These are phyloP conservation scores for Lodderomyces parapsilosis DNA, from an alignment of 1,139 yeast species.

Conservation along the genomic window DNA sequence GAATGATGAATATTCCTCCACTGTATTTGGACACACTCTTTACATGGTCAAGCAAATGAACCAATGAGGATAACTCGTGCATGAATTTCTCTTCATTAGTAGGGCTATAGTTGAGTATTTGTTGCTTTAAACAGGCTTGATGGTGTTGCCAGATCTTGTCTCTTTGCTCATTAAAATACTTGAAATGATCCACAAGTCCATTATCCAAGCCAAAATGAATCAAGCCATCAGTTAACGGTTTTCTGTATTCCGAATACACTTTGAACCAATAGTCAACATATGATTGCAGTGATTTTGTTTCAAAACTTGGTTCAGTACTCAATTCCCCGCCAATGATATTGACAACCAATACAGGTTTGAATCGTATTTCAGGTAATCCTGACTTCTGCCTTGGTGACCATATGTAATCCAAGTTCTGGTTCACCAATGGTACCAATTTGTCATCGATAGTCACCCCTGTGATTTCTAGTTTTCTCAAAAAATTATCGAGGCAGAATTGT, in stretches of 20 bases:
- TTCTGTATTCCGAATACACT: background rate
- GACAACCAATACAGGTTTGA: conserved; percentile 34
- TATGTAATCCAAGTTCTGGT: background rate
- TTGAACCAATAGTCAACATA: background rate
- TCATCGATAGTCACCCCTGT: background rate
- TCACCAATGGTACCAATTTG: background rate
- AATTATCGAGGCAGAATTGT: conserved; percentile 5
- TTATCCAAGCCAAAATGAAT: too few species aligned
- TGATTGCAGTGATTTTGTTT: background rate
- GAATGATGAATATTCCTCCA: conserved; percentile 23
- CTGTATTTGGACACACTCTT: background rate
- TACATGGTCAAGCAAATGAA: conserved; percentile 27
- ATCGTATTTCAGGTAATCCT: background rate
- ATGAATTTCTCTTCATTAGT: conserved; percentile 47
- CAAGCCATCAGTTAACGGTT: background rate
- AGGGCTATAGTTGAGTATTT: conserved; percentile 17
- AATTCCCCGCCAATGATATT: conserved; percentile 36
- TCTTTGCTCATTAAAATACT: conserved; percentile 16
- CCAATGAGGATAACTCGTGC: conserved; percentile 47
- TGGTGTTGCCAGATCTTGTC: background rate
- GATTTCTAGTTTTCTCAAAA: conserved; percentile 3
- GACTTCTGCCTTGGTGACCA: background rate
- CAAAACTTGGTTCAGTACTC: background rate
- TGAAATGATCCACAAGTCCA: conserved; percentile 19
- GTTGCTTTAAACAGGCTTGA: background rate